phyloP scores from a whole-genome alignment of 441 rosid genomes.

The Cnidoscolus chayamansa region DNA sequence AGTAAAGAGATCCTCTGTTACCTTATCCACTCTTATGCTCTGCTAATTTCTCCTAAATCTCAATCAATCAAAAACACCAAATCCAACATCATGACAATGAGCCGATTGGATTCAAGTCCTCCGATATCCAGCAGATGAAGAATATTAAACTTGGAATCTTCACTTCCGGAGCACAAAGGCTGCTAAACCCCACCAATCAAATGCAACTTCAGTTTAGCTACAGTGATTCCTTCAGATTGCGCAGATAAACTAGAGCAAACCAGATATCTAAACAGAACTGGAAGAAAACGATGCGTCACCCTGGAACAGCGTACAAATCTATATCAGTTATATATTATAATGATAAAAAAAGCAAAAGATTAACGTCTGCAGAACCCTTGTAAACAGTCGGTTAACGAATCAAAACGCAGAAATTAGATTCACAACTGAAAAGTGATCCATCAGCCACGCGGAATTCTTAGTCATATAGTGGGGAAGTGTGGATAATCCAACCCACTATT shows the following conservation, averaged over 20 bases:
- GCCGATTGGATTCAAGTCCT: conserved; percentile 11
- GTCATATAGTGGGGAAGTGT: neutral
- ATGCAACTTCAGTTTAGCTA: conserved; percentile 16
- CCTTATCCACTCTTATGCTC: conserved; percentile 13
- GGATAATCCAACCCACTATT: neutral
- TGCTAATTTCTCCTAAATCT: conserved; percentile 14
- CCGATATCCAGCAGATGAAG: neutral
- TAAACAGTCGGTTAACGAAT: neutral
- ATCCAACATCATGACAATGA: conserved; percentile 5
- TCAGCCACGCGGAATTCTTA: neutral
- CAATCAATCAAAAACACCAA: conserved; percentile 18
- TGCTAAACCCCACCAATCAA: conserved; percentile 21
- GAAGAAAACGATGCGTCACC: conserved; percentile 19
- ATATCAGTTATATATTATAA: conserved; percentile 10
- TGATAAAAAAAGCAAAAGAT: neutral
- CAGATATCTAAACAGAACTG: conserved; percentile 14
- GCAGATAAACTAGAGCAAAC: conserved; percentile 11
- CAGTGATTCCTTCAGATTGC: conserved; percentile 25
- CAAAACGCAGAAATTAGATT: neutral
- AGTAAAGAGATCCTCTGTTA: conserved; percentile 4
- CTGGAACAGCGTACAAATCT: conserved; percentile 24
- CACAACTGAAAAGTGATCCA: conserved; percentile 2
- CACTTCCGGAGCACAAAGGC: neutral
- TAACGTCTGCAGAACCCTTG: neutral
- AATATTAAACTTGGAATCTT: conserved; percentile 1